Evolutionary conservation across 352 stramenopile genomes (phyloP).

Genomic region (Thalassiosira oceanica): DNA sequence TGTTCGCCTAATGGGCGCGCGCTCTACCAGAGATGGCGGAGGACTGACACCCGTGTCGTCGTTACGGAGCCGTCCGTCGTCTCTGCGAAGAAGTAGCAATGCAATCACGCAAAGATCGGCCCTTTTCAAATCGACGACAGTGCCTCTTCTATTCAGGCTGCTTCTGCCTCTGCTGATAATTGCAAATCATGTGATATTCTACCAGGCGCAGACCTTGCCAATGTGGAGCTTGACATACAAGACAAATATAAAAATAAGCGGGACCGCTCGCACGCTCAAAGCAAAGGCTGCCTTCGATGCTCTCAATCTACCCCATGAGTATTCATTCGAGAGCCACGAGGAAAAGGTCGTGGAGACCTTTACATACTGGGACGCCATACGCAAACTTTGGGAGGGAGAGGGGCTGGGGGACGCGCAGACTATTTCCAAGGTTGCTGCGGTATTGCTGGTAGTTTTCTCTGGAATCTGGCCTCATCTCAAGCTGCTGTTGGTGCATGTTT

Average conservation of each 20-base stretch:
- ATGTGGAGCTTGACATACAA: constrained; percentile 75
- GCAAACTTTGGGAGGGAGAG: constrained; percentile 71
- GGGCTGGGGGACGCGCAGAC: constrained; percentile 46
- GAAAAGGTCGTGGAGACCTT: constrained; percentile 68
- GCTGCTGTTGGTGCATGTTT: constrained; percentile 61
- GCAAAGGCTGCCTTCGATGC: constrained; percentile 46
- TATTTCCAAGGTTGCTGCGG: constrained; percentile 57
- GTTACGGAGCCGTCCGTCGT: no score
- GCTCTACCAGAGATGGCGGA: not conserved
- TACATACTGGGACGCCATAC: constrained; percentile 78
- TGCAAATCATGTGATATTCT: constrained; percentile 66
- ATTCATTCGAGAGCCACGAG: constrained; percentile 38
- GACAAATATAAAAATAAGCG: constrained; percentile 53
- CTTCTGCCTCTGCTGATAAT: constrained; percentile 57
- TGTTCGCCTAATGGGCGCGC: not conserved
- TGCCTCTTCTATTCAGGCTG: constrained; percentile 30
- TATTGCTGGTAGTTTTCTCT: constrained; percentile 71
- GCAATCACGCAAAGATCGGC: constrained; percentile 20
- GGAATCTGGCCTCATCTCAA: constrained; percentile 80
- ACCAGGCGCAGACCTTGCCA: constrained; percentile 62
- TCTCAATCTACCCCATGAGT: constrained; percentile 53
- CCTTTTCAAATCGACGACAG: constrained; percentile 42
- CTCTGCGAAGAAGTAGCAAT: constrained; percentile 13
- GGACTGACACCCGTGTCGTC: not conserved
- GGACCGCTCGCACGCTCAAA: constrained; percentile 55